Evolutionary conservation across 2,329 filamentous ascomycete species (phyloP), one percentile per base, ranked within the genome.

Genomic region (Helicocarpus griseus): DNA sequence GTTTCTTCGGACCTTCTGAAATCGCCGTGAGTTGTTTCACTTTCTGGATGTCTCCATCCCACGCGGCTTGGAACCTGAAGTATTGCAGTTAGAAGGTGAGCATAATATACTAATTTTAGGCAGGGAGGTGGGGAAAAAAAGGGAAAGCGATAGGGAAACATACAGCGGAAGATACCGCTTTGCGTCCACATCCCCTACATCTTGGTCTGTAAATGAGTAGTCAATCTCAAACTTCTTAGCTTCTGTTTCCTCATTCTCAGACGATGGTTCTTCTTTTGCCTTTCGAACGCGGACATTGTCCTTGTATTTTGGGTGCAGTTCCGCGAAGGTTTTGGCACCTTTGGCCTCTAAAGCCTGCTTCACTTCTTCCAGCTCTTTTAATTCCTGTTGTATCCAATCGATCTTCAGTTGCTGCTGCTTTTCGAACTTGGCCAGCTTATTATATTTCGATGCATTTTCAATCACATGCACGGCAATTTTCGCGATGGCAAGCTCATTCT

Each of bases 301-400:
- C 56, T 33, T 13, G 22, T 31, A 28, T 43, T 9, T 8, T 33
- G 21, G 84, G 63, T 85, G 67, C 5, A 88, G 67, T 44, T 89
- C 78, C 11, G 66, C 61, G 61, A 87, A 89, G 0, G 77, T 77
- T 65, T 88, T 89, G 2, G 78, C 87, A 0, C 78, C 81, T 52
- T 75, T 79, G 3, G 68, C 65, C 1, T 83, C 39, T 19, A 91
- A 67, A 1, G 65, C 59, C 2, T 69, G 60, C 59, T 86, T 79
- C 1, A 88, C 66, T 19, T 69, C 61, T 57, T 82, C 71, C 35
- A 84, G 77, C 1, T 78, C 73, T 0, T 62, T 56, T 5, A 47
- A 24, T 36, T 47, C 45, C 4, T 19, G 29, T 24, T 24, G 9
- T 22, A 47, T 24, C 45, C 45, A 36, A 11, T 47, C 45, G 2